phyloP scores from a whole-genome alignment of 345 rosid genomes.

The Turnera subulata region DNA sequence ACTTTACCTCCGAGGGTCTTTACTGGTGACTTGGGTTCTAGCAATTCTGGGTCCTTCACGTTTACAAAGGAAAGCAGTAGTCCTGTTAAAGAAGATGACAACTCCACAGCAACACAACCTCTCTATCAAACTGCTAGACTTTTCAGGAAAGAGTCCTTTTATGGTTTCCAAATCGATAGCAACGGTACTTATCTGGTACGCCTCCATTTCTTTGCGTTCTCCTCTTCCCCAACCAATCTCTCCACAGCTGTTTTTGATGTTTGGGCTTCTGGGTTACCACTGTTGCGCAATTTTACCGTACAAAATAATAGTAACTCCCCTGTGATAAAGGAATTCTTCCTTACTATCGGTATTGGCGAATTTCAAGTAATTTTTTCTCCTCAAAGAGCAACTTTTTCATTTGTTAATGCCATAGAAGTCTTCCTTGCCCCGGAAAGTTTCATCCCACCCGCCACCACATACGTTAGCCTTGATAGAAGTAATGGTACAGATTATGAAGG shows the following conservation, averaged over 20 bases:
- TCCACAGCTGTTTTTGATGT: constrained; percentile 13
- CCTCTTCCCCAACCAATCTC: neutral
- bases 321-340: constrained; percentile 10
- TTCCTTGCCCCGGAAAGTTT: constrained; percentile 35
- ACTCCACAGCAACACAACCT: constrained; percentile 1
- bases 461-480: constrained; percentile 7
- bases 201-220: constrained; percentile 21
- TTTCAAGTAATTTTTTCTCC: constrained; percentile 35
- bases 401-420: constrained; percentile 65
- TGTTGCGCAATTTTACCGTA: constrained; percentile 9
- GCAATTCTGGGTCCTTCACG: constrained; percentile 16
- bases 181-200: constrained; percentile 15
- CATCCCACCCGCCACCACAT: constrained; percentile 6
- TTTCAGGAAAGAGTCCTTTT: constrained; percentile 8
- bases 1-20: constrained; percentile 9
- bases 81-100: constrained; percentile 1
- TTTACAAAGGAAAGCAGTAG: constrained; percentile 12
- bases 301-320: neutral
- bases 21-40: constrained; percentile 30
- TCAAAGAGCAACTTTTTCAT: constrained; percentile 35
- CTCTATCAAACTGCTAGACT: constrained; percentile 23
- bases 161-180: constrained; percentile 5
- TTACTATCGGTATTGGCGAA: neutral
- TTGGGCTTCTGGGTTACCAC: constrained; percentile 6
- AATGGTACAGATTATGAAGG: neutral